Percentiles rank a stretch among this genome's conserved stretches.
phyloP scores from a whole-genome alignment of 305 asterid species.

The Fraxinus baroniana region DNA sequence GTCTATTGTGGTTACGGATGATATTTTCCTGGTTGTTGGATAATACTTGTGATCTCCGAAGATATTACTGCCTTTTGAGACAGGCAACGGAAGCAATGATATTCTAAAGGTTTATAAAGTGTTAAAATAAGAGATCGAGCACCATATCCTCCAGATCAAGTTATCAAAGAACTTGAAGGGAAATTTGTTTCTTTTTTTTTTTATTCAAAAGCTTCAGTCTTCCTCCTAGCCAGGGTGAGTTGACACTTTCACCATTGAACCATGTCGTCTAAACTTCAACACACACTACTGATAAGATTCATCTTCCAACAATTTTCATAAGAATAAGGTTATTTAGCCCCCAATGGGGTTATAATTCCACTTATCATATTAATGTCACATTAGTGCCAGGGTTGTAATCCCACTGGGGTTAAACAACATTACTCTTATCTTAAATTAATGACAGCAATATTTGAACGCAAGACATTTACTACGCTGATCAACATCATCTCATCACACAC shows the following conservation, averaged over 20 bases:
- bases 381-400: no score
- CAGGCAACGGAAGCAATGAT: slow-evolving; percentile 63
- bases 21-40: slow-evolving; percentile 46
- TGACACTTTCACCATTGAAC: not conserved
- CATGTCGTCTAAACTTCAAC: not conserved
- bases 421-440: not conserved
- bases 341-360: no score
- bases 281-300: not conserved
- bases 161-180: slow-evolving; percentile 56
- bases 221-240: slow-evolving; percentile 68
- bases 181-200: slow-evolving; percentile 52
- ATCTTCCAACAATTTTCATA: not conserved
- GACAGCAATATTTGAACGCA: not conserved
- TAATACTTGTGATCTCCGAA: slow-evolving; percentile 48
- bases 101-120: slow-evolving; percentile 57
- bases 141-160: slow-evolving; percentile 72
- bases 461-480: not conserved
- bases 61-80: slow-evolving; percentile 54
- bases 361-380: no score
- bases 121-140: slow-evolving; percentile 50
- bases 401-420: no score
- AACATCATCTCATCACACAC: not conserved
- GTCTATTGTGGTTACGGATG: slow-evolving; percentile 63
- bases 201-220: slow-evolving; percentile 45
- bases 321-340: no score